Evolutionary conservation across 179 eudicot genomes (phyloP).

Genomic region (Beta corolliflora): DNA sequence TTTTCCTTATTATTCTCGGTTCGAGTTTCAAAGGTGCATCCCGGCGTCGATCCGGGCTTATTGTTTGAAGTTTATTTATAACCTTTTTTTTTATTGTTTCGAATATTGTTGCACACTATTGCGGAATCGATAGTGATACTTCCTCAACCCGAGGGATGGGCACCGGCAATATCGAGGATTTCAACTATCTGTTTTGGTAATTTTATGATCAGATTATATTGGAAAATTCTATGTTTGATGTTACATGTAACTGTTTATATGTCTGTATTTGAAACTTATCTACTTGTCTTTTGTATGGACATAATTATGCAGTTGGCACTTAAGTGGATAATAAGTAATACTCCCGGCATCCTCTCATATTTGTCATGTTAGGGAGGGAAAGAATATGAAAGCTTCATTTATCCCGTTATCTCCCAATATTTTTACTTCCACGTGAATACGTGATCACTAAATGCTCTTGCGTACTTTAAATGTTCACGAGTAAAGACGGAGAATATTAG

Average conservation of each 20-base stretch:
- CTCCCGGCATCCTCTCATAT: not conserved
- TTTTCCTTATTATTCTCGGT: not conserved
- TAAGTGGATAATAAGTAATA: not conserved
- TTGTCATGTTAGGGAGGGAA: not conserved
- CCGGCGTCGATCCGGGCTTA: not conserved
- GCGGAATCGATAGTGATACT: conserved; percentile 66
- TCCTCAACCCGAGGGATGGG: conserved; percentile 49
- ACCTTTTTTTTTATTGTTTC: not conserved
- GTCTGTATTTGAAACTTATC: not conserved
- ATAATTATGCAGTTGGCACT: too few species aligned
- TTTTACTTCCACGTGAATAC: not conserved
- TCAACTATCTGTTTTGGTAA: conserved; percentile 24
- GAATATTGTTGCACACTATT: conserved; percentile 5
- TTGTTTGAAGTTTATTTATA: conserved; percentile 4
- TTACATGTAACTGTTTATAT: not conserved
- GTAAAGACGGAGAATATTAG: not conserved
- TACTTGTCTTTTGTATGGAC: not conserved
- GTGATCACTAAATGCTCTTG: not conserved
- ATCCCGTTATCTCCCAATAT: not conserved
- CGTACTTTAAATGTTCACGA: not conserved
- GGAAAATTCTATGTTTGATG: not conserved
- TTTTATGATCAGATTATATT: not conserved
- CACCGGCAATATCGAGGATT: conserved; percentile 22
- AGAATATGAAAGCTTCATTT: not conserved
- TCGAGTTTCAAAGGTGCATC: not conserved